phyloP scores from a whole-genome alignment of 169 alveolate genomes.

The Theileria orientalis region DNA sequence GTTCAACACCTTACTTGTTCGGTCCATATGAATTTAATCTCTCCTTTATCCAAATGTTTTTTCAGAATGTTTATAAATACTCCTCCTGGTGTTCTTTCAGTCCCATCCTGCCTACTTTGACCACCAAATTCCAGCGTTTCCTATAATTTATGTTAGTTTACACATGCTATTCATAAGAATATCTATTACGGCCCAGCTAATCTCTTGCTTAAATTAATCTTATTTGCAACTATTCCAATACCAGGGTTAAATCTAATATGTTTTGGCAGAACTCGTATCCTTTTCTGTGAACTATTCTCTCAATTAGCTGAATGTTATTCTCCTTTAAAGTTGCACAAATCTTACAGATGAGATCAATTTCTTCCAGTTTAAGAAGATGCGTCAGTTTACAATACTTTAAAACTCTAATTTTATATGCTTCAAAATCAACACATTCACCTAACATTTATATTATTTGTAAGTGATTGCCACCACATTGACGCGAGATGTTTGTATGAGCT shows the following conservation, averaged over 20 bases:
- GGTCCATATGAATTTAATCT: constrained; percentile 66
- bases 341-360: constrained; percentile 60
- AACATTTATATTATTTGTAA: constrained; percentile 21
- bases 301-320: constrained; percentile 58
- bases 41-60: constrained; percentile 36
- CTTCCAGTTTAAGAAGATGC: constrained; percentile 42
- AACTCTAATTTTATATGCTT: constrained; percentile 30
- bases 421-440: constrained; percentile 22
- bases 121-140: constrained; percentile 55
- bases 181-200: not conserved
- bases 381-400: constrained; percentile 42
- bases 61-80: constrained; percentile 59
- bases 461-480: constrained; percentile 38
- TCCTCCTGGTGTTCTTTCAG: constrained; percentile 65
- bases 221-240: not conserved
- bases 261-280: constrained; percentile 57
- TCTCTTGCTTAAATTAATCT: not conserved
- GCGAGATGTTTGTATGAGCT: constrained; percentile 2
- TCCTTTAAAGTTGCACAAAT: constrained; percentile 57
- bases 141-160: constrained; percentile 6
- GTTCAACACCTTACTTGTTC: constrained; percentile 54
- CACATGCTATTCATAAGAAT: not conserved
- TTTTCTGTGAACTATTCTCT: constrained; percentile 64
- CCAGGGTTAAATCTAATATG: constrained; percentile 50
- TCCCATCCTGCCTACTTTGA: constrained; percentile 46